Evolutionary conservation across 1,284 basidiomycete genomes (phyloP).

Genomic region (Kwoniella shivajii): DNA sequence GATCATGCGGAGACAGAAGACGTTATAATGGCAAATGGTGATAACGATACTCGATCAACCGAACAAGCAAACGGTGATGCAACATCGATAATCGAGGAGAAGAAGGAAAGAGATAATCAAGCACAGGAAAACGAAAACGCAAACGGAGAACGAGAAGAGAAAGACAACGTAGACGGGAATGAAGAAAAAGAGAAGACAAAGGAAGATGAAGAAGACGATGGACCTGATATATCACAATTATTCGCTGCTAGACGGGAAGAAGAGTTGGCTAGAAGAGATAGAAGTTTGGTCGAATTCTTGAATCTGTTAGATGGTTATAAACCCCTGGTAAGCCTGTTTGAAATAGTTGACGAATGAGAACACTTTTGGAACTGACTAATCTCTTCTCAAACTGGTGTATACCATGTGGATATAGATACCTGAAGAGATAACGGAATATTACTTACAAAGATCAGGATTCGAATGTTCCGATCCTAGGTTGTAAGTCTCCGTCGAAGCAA

Average conservation of each 20-base stretch:
- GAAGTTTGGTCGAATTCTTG: conserved; percentile 80
- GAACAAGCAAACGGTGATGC: neutral
- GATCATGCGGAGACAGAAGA: neutral
- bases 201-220: conserved; percentile 8
- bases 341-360: neutral
- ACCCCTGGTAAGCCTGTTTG: conserved; percentile 71
- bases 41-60: neutral
- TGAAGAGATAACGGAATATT: conserved; percentile 97
- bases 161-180: neutral
- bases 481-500: too few relatives aligned
- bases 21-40: conserved; percentile 8
- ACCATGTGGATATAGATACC: conserved; percentile 68
- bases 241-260: conserved; percentile 57
- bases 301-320: conserved; percentile 96
- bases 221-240: conserved; percentile 35
- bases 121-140: neutral
- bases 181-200: neutral
- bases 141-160: conserved; percentile 11
- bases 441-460: conserved; percentile 93
- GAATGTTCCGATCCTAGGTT: conserved; percentile 90
- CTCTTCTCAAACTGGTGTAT: too few relatives aligned
- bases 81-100: neutral
- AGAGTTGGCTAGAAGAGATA: conserved; percentile 74
- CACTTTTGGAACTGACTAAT: too few relatives aligned
- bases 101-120: neutral